These are phyloP conservation scores for Primulina tabacum DNA, from an alignment of 257 asterid species.

Conservation along the genomic window DNA sequence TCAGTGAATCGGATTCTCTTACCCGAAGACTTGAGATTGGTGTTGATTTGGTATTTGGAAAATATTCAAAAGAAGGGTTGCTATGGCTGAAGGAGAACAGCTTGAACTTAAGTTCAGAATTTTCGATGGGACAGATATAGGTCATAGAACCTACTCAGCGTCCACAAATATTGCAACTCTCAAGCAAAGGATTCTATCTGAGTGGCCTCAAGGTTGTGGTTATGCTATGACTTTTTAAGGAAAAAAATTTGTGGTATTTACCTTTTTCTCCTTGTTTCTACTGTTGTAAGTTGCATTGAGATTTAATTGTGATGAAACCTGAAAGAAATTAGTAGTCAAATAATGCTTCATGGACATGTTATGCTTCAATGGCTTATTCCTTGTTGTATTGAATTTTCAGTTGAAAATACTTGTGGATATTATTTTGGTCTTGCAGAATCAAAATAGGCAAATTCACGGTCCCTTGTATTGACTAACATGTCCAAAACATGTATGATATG, in stretches of 20 bases:
- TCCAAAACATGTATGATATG: neutral
- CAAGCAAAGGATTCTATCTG: slow-evolving; percentile 50
- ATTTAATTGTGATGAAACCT: neutral
- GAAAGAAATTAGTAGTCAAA: neutral
- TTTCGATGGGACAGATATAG: slow-evolving; percentile 67
- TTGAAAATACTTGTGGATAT: neutral
- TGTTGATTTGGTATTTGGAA: slow-evolving; percentile 22
- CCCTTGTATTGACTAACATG: neutral
- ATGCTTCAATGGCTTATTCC: neutral
- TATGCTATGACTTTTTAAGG: slow-evolving; percentile 8
- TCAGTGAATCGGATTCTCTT: slow-evolving; percentile 22
- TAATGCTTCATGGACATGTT: neutral
- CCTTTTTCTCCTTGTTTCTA: neutral
- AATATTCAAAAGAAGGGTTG: slow-evolving; percentile 25
- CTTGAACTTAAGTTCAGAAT: slow-evolving; percentile 65
- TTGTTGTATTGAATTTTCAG: no score
- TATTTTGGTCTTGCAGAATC: neutral
- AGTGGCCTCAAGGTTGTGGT: slow-evolving; percentile 66
- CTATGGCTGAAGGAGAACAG: slow-evolving; percentile 45
- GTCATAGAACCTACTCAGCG: slow-evolving; percentile 46
- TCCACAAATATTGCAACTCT: slow-evolving; percentile 45
- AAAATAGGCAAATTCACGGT: neutral
- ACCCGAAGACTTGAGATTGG: slow-evolving; percentile 23
- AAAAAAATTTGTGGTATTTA: neutral
- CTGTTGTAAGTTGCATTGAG: neutral